Evolutionary conservation across 2,329 filamentous ascomycete genomes (phyloP), one percentile per base, ranked within the genome.

Genomic region (Hortaea sp.): DNA sequence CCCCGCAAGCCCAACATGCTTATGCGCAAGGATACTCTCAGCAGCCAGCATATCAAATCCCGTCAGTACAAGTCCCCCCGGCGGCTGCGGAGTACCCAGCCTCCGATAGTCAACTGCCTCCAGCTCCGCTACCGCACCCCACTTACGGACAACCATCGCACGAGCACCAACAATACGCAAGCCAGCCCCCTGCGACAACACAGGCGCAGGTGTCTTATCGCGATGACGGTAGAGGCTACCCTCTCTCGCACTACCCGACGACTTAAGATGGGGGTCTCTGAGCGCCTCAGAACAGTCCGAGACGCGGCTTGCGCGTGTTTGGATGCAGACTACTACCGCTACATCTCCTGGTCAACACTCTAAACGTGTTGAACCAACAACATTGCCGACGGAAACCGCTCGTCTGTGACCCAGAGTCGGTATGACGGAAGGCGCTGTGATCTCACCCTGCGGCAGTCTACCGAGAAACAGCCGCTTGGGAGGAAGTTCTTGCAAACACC

Each of bases 81-180:
- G 41, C 45, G 28, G 48, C 31, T 3, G 35, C 45, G n/a, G 53
- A 52, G 35, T 57, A 58, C 47, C 48, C 46, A 9, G 48, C 53
- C 41, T 50, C 54, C 10, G 55, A 58, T 27, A 48, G 50, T 28
- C 56, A 56, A 32, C 53, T 61, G 54, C 57, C 58, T 39, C 50
- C 57, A 30, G 57, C 54, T 20, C 53, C 56, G 39, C 3, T n/a
- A 44, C 56, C 2, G 48, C 56, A 11, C 48, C 52, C 32, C 39
- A 20, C 54, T 27, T 46, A 52, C 2, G 57, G 54, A 29, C 57
- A 58, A 28, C 20, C 50, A 7, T 37, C 42, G 11, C 48, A 52
- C 12, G 43, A 46, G 10, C 53, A 59, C 34, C 54, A 55, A 38
- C 35, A 51, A 7, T 58, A 58, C 37, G 45, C 49, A 20, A 44